Base-by-base conservation (phyloP, 352 stramenopile species). In the Pythium brachiatum region DNA sequence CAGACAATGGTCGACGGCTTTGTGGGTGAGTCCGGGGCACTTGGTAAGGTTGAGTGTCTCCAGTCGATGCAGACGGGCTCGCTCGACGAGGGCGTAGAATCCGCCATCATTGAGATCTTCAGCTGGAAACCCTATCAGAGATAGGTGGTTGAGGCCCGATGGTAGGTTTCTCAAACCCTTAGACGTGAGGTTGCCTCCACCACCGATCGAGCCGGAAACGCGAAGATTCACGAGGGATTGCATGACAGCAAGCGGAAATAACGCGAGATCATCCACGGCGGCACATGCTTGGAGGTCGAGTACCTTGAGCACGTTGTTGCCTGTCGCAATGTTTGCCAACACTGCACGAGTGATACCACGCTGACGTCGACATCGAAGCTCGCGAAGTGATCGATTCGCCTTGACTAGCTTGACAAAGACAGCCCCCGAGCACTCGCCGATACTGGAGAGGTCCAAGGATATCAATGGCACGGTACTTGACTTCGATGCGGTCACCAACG, bases 231-330 rank as follows among this genome's bases (percentile, higher is more conserved):
- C 25, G 0, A 92, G 52, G 5, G 81, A 85, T 48, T 75, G 68
- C 69, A 90, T 85, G 26, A 89, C 78, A 1, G 79, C 27, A 12
- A 92, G 44, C 27, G 83, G 76, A 25, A 86, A 92, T 16, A 92
- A 41, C 5, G 79, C 64, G 9, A 92, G 59, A 32, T 92, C 79
- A 34, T 90, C 83, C 0, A 90, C 58, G 11, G 68, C 48, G 0
- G 44, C 36, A 36, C 83, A 92, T 4, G 81, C 57, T 1, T 78
- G 72, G 29, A 92, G 60, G 25, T 92, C 83, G 8, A 92, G 59
- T 0, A 90, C 53, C 26, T 62, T 64, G 16, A 92, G 60, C 15
- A 66, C 41, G 36, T 75, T 83, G 69, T 92, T 92, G 36, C 54
- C 65, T 18, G 69, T 88, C 7, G 79, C 76, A 11, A 92, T 57